Conservation (phyloP, 495 filamentous ascomycete species). For the Gamarada debralockiae region DNA sequence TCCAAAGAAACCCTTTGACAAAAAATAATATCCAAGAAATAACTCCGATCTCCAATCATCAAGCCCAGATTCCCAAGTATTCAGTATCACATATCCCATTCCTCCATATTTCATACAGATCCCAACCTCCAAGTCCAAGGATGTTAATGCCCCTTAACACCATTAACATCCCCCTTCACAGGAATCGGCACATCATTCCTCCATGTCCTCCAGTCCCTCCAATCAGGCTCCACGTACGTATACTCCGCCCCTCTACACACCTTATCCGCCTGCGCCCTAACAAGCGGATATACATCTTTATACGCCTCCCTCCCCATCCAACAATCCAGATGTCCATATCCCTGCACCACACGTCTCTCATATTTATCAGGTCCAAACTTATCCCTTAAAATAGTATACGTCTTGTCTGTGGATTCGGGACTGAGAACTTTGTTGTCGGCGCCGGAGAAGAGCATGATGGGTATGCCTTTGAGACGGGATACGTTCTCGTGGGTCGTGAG, state of each 20-base stretch:
- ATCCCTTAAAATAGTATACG: conserved; percentile 52
- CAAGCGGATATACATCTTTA: conserved; percentile 59
- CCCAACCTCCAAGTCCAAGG: no score
- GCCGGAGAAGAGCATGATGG: conserved; percentile 56
- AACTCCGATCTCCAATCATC: no score
- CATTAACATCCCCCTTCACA: no score
- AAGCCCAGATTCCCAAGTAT: no score
- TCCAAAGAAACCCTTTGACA: no score
- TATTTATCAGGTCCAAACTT: conserved; percentile 48
- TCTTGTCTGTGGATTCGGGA: conserved; percentile 52
- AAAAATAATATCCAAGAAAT: no score
- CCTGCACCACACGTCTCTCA: conserved; percentile 48
- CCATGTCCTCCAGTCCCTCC: conserved; percentile 15
- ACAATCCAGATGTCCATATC: conserved; percentile 65
- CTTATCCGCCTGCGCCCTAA: conserved; percentile 50
- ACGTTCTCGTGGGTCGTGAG: conserved; percentile 49
- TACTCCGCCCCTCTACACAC: conserved; percentile 27
- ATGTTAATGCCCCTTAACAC: no score
- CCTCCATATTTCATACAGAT: no score
- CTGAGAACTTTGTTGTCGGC: conserved; percentile 56
- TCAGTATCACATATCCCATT: no score
- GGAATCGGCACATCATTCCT: not conserved
- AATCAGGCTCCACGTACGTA: conserved; percentile 19
- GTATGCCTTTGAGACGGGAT: conserved; percentile 46
- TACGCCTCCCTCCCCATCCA: conserved; percentile 62